Conservation (phyloP, 2,329 filamentous ascomycete genomes). For the Venturia effusa region DNA sequence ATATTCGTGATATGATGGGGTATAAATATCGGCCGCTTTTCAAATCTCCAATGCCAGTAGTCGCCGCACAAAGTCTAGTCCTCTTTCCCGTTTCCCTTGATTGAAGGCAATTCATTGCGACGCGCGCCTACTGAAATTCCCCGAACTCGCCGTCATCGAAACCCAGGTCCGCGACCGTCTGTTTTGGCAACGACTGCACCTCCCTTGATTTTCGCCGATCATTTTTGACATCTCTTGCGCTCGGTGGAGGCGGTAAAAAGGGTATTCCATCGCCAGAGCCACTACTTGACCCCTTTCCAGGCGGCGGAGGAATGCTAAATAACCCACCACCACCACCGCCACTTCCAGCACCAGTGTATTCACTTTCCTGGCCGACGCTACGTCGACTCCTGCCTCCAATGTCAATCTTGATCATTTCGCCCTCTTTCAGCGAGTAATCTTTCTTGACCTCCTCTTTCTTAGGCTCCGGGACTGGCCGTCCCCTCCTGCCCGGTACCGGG, state of each 20-base stretch:
- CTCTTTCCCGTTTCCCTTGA: neutral
- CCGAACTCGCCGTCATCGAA: constrained; percentile 86
- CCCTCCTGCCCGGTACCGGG: constrained; percentile 13
- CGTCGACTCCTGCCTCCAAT: constrained; percentile 49
- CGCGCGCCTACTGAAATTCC: constrained; percentile 52
- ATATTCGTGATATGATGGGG: neutral
- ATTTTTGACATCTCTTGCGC: constrained; percentile 48
- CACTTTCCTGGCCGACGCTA: constrained; percentile 18
- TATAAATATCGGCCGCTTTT: neutral
- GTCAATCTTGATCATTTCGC: constrained; percentile 78
- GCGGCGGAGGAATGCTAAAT: constrained; percentile 71
- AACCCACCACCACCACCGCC: constrained; percentile 35
- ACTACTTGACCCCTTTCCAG: constrained; percentile 23
- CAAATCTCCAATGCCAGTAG: neutral
- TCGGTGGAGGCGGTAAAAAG: constrained; percentile 57
- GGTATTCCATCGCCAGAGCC: constrained; percentile 20
- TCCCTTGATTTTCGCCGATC: constrained; percentile 44
- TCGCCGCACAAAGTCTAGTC: neutral
- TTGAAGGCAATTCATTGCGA: neutral
- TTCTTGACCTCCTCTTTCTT: constrained; percentile 44
- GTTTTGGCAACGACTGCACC: constrained; percentile 31
- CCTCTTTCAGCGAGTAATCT: constrained; percentile 80
- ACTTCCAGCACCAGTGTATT: constrained; percentile 28
- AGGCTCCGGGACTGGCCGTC: constrained; percentile 23
- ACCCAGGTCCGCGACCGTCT: constrained; percentile 51